phyloP scores from a whole-genome alignment of 352 stramenopile genomes.

The Phytophthora ramorum region DNA sequence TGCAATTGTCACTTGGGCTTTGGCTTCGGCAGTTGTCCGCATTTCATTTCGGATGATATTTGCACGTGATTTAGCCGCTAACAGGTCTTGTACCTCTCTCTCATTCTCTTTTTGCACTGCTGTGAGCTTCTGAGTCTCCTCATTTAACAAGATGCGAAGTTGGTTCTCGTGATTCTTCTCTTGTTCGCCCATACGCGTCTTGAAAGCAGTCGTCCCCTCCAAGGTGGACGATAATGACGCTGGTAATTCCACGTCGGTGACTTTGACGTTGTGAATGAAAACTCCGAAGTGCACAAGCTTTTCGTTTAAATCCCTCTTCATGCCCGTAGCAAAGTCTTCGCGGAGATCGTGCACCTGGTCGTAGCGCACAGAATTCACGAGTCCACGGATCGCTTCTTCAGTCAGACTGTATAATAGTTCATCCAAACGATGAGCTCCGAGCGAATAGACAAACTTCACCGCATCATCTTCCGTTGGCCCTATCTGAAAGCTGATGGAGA shows the following conservation, averaged over 20 bases:
- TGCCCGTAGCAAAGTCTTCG: slow-evolving; percentile 75
- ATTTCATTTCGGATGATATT: slow-evolving; percentile 80
- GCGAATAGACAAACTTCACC: slow-evolving; percentile 77
- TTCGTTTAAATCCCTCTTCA: slow-evolving; percentile 78
- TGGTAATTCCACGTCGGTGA: slow-evolving; percentile 80
- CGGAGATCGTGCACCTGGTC: slow-evolving; percentile 77
- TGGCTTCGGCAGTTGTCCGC: slow-evolving; percentile 67
- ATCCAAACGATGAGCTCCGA: slow-evolving; percentile 76
- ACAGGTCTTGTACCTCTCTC: slow-evolving; percentile 68
- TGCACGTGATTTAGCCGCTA: slow-evolving; percentile 59
- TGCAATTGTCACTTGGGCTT: slow-evolving; percentile 68
- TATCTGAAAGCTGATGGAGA: slow-evolving; percentile 85
- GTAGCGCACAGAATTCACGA: slow-evolving; percentile 75
- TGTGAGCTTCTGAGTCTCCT: slow-evolving; percentile 78
- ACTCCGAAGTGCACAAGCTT: slow-evolving; percentile 72
- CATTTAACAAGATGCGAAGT: slow-evolving; percentile 74
- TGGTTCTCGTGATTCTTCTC: slow-evolving; percentile 89
- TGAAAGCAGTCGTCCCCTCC: slow-evolving; percentile 81
- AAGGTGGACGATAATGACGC: slow-evolving; percentile 58
- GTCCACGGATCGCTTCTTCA: slow-evolving; percentile 68
- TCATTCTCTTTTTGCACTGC: slow-evolving; percentile 77
- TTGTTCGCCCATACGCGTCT: slow-evolving; percentile 84
- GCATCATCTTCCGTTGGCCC: slow-evolving; percentile 70
- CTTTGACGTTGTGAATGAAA: slow-evolving; percentile 86
- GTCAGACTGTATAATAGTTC: slow-evolving; percentile 72